Evolutionary conservation across 2,329 filamentous ascomycete genomes (phyloP).

Genomic region (Macroventuria anomochaeta): DNA sequence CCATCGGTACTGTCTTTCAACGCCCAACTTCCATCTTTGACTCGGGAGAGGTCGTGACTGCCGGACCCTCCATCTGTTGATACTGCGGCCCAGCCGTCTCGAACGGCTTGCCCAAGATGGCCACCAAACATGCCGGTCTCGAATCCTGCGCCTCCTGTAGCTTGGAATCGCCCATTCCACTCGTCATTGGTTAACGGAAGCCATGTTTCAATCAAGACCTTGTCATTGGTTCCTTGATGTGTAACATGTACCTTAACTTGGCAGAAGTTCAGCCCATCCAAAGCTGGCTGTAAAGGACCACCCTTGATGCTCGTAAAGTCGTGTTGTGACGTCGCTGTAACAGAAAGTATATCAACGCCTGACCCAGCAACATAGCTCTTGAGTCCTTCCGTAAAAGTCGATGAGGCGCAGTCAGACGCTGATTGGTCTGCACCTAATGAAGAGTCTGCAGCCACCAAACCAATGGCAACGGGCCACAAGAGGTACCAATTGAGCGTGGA

Average conservation of each 20-base stretch:
- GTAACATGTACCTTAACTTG: constrained; percentile 31
- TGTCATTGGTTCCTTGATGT: constrained; percentile 31
- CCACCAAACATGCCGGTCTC: constrained; percentile 37
- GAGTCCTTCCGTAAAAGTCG: constrained; percentile 11
- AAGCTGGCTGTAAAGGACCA: constrained; percentile 9
- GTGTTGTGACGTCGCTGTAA: constrained; percentile 17
- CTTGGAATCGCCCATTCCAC: constrained; percentile 46
- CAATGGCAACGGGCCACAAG: neutral
- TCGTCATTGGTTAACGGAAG: constrained; percentile 31
- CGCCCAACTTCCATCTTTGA: constrained; percentile 28
- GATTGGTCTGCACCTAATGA: neutral
- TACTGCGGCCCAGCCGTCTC: constrained; percentile 40
- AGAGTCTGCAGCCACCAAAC: neutral
- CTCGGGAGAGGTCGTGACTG: constrained; percentile 6
- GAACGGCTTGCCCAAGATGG: constrained; percentile 34
- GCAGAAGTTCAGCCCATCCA: constrained; percentile 30
- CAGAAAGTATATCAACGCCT: constrained; percentile 21
- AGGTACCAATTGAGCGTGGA: neutral
- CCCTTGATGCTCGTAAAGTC: constrained; percentile 23
- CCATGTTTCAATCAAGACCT: constrained; percentile 39
- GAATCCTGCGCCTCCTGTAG: constrained; percentile 41
- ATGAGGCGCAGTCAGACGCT: constrained; percentile 13
- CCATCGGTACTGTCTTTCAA: constrained; percentile 25
- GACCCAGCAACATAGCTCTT: neutral
- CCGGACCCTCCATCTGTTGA: constrained; percentile 44